Base-by-base conservation (phyloP, 106 monocot species). In the Dioscorea alata region DNA sequence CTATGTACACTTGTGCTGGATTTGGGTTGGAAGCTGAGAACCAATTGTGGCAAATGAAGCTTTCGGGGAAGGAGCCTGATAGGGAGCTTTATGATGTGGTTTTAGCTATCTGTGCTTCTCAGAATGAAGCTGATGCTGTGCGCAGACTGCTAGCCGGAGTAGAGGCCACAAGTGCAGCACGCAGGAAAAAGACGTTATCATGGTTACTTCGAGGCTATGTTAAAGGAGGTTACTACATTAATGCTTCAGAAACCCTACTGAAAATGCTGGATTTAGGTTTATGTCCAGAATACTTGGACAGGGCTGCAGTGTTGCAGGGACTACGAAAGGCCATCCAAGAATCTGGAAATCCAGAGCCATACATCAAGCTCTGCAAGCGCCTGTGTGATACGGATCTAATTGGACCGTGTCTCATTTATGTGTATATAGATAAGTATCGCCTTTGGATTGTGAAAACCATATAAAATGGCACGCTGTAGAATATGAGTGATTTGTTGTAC, bases 91-190 rank as follows among this genome's bases (percentile, higher is more conserved):
- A 74, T 67, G 82, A 96, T 71, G 70, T 75, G 61, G 82, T 96
- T 13, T 80, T 92, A 61, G 95, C 95, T 25, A 88, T 86, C 35
- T 96, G 95, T 63, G 95, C 95, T 57, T 91, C 95, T 14, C 91
- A 96, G 77, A 89, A 89, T 13, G 96, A 97, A 75, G 77, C 28
- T 8, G 67, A 69, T 68, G 74, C 89, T 17, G 86, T 97, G 32
- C 61, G 69, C 18, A 71, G 96, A 23, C 68, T 97, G 61, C 86
- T 97, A 57, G 74, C 84, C 12, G 80, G 88, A 23, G 65, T 82
- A 8, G 81, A 87, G 35, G 57, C 33, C 14, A 74, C 58, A 53
- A 80, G 86, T 68, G 61, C 79, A 0, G 82, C 72, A 23, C 64
- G 49, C 32, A 85, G 74, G 60, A 87, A 86, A 77, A 92, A 85